Evolutionary conservation across 208 protist genomes (phyloP).

Genomic region (Leishmania tarentolae): DNA sequence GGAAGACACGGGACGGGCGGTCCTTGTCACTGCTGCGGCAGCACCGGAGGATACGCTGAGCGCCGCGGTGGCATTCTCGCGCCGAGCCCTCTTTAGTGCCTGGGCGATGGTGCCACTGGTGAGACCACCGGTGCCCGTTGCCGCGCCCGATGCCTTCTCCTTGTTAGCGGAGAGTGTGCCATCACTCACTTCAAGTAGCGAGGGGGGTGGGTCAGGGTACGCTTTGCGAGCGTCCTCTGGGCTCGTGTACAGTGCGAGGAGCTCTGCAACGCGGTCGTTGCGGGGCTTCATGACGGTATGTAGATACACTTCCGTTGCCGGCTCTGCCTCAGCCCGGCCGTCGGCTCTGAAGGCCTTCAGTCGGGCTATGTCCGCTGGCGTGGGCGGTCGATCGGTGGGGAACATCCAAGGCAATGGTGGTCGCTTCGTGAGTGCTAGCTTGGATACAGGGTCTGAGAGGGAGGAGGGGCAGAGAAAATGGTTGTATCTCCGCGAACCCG

Average conservation of each 20-base stretch:
- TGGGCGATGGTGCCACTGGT: slow-evolving; percentile 6
- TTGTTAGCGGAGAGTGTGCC: not conserved
- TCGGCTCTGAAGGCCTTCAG: slow-evolving; percentile 17
- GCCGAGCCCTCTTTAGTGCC: slow-evolving; percentile 21
- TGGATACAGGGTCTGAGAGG: not conserved
- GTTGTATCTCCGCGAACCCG: not conserved
- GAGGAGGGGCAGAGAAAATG: not conserved
- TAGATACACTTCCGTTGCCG: slow-evolving; percentile 12
- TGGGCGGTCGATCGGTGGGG: slow-evolving; percentile 13
- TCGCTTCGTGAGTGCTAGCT: not conserved
- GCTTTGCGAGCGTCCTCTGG: slow-evolving; percentile 41
- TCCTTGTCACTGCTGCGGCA: not conserved
- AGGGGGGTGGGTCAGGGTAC: slow-evolving; percentile 43
- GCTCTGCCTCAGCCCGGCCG: not conserved
- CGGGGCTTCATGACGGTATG: not conserved
- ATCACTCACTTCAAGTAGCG: slow-evolving; percentile 5
- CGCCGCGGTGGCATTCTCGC: slow-evolving; percentile 17
- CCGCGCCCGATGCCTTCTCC: not conserved
- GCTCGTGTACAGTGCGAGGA: slow-evolving; percentile 41
- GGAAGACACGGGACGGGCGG: slow-evolving; percentile 5
- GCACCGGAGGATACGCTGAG: slow-evolving; percentile 10
- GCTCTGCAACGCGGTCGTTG: slow-evolving; percentile 17
- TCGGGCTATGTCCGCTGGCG: slow-evolving; percentile 14
- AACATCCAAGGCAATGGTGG: slow-evolving; percentile 19
- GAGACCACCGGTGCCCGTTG: not conserved